Evolutionary conservation across 441 rosid genomes (phyloP), one percentile per base, ranked within the genome.

Genomic region (Jatropha multifida): DNA sequence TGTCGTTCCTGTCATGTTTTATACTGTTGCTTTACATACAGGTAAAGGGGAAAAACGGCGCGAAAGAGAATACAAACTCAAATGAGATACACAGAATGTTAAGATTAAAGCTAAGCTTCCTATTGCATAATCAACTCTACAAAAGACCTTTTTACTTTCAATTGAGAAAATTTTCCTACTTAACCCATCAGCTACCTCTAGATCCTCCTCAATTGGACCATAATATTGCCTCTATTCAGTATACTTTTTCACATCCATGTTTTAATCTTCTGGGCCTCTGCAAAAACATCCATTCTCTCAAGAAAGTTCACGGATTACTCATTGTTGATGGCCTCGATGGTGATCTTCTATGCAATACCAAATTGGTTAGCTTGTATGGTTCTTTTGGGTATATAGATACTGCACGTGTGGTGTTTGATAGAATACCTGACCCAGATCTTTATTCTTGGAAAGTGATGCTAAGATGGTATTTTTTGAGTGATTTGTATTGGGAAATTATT

Each of bases 371-470:
- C 11, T 4, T 87, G 13, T 94, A 94, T 9, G 94, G 93, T n/a
- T 78, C 80, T 1, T 86, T 86, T 73, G 94, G 97, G 51, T 70
- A 67, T 7, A 56, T 87, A 12, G 74, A 72, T 13, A 32, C 61
- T 79, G 97, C 98, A 15, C 94, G 96, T 75, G 62, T 49, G 41
- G 80, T 84, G 80, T 90, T 90, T 72, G 68, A 85, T 77, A 82
- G 78, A 74, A 89, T 89, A 40, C 68, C 74, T n/a, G 26, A 79
- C 48, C 92, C 92, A 6, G 93, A 86, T 75, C 69, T 88, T 75
- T 88, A 86, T 79, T 82, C 90, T 32, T 89, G 90, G 89, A 90
- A 89, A 83, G 88, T 89, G 74, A 75, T 88, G 76, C 83, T 86
- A 40, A 88, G 87, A 41, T 89, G 93, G 75, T 88, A 87, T 78